Conservation (phyloP, 106 monocot species). For the Dendrobium officinale region DNA sequence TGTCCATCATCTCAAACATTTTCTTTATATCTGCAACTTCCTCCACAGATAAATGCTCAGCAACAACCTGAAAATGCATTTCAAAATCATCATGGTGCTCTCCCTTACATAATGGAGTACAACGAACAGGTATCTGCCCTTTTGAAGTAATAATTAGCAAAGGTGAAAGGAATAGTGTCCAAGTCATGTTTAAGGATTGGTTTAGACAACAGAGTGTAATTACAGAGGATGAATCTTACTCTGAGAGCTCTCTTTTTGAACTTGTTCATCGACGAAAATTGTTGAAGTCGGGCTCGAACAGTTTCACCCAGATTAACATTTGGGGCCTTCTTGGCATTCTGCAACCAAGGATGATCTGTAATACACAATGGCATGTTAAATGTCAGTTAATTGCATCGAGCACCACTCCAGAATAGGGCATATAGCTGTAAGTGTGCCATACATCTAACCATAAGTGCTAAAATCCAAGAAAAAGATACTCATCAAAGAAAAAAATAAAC, state of each 20-base stretch:
- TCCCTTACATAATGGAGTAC: neutral
- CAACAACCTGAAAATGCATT: constrained; percentile 37
- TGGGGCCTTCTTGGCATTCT: constrained; percentile 46
- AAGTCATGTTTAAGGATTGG: too few species aligned
- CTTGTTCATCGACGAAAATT: constrained; percentile 55
- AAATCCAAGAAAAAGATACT: neutral
- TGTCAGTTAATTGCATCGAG: neutral
- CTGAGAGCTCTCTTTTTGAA: constrained; percentile 51
- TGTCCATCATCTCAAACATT: constrained; percentile 53
- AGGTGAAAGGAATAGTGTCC: too few species aligned
- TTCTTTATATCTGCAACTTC: constrained; percentile 67
- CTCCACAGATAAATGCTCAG: constrained; percentile 66
- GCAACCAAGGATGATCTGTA: constrained; percentile 60
- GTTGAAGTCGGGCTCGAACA: constrained; percentile 50
- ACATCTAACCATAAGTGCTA: neutral
- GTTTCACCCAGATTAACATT: constrained; percentile 47
- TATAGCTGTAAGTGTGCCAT: neutral
- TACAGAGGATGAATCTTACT: constrained; percentile 15
- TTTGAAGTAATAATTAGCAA: too few species aligned
- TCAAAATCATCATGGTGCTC: neutral
- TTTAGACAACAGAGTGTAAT: too few species aligned
- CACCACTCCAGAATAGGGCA: neutral
- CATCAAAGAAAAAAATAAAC: neutral
- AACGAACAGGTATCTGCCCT: neutral
- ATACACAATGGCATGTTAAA: neutral